Evolutionary conservation across 208 protist genomes (phyloP).

Genomic region (Leishmania arabica): DNA sequence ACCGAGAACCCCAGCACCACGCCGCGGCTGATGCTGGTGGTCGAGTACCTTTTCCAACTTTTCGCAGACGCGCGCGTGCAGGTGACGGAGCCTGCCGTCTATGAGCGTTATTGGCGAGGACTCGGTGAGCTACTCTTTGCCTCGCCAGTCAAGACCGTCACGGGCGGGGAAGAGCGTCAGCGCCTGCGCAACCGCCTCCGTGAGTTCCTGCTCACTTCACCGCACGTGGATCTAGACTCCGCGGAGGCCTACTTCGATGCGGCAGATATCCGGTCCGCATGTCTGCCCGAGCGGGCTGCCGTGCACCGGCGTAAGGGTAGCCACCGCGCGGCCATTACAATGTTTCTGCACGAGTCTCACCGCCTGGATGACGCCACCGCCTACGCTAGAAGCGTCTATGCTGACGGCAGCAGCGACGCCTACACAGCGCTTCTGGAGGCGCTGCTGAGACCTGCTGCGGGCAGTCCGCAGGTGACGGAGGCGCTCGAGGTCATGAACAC

Average conservation of each 20-base stretch:
- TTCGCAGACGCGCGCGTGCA: conserved; percentile 11
- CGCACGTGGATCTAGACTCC: conserved; percentile 30
- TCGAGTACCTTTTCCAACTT: conserved; percentile 21
- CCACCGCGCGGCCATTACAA: conserved; percentile 59
- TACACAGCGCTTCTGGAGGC: conserved; percentile 43
- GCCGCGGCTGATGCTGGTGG: conserved; percentile 5
- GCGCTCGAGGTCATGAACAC: conserved; percentile 50
- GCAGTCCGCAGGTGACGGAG: conserved; percentile 29
- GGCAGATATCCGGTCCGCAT: conserved; percentile 24
- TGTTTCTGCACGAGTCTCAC: conserved; percentile 60
- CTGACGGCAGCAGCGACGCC: conserved; percentile 41
- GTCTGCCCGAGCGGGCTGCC: conserved; percentile 51
- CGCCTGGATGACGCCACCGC: conserved; percentile 43
- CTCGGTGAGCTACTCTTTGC: conserved; percentile 31
- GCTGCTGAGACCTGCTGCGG: conserved; percentile 26
- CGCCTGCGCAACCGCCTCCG: conserved; percentile 30
- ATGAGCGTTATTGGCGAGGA: conserved; percentile 28
- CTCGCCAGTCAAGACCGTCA: too few species aligned
- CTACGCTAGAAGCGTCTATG: conserved; percentile 50
- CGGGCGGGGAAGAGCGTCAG: background rate
- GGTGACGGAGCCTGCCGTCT: conserved; percentile 11
- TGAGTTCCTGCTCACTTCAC: conserved; percentile 50
- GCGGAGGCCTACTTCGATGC: conserved; percentile 48
- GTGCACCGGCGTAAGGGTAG: conserved; percentile 56
- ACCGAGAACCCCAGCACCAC: background rate